Percentiles rank a stretch among this genome's conserved stretches.
phyloP scores from a whole-genome alignment of 1,284 basidiomycete species.

The Ustilago esculenta region DNA sequence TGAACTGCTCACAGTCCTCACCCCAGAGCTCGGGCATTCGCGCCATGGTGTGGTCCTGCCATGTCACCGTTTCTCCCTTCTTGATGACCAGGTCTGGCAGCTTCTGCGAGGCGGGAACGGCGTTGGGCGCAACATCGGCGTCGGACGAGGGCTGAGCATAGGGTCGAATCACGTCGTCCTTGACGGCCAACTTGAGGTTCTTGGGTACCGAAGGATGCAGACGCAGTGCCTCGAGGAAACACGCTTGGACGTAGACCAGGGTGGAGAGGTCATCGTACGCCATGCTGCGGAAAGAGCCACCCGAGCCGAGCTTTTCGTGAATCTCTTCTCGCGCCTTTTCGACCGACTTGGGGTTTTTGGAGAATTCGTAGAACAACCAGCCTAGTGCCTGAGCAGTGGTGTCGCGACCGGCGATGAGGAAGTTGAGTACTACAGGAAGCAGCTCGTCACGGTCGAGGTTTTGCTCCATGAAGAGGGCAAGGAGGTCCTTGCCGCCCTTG shows the following conservation, averaged over 20 bases:
- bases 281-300: constrained; percentile 25
- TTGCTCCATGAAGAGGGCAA: constrained; percentile 70
- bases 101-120: constrained; percentile 25
- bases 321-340: constrained; percentile 44
- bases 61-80: constrained; percentile 43
- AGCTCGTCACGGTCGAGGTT: constrained; percentile 58
- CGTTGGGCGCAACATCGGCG: constrained; percentile 35
- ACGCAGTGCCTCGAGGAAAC: constrained; percentile 53
- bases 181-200: constrained; percentile 48
- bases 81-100: constrained; percentile 50
- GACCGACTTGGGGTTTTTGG: constrained; percentile 35
- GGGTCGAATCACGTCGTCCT: constrained; percentile 55
- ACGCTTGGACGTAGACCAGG: constrained; percentile 52
- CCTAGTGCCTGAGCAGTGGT: constrained; percentile 56
- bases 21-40: constrained; percentile 61
- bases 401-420: constrained; percentile 56
- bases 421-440: constrained; percentile 58
- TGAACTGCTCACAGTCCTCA: constrained; percentile 61
- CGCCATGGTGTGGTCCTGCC: constrained; percentile 56
- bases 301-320: constrained; percentile 42
- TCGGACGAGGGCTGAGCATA: constrained; percentile 36
- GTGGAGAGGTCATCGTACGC: constrained; percentile 50
- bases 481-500: constrained; percentile 57
- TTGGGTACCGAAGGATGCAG: constrained; percentile 61
- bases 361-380: constrained; percentile 57